Evolutionary conservation across 179 eudicot genomes (phyloP), one percentile per base, ranked within the genome.

Genomic region (Amaranthus tricolor): DNA sequence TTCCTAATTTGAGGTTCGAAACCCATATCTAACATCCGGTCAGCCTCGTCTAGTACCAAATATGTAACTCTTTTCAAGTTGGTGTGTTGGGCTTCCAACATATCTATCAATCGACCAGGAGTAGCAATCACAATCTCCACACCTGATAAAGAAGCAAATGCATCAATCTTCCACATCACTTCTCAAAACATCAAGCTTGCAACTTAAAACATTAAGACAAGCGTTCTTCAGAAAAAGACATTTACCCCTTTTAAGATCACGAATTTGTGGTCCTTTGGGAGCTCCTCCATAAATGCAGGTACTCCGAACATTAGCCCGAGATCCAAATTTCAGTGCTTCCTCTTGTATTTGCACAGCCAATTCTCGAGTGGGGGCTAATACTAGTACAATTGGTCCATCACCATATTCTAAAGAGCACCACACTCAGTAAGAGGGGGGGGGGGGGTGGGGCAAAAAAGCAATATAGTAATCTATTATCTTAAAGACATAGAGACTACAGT

Each of bases 201-300:
- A 54, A 50, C 70, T 47, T 58, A 68, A 40, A 62, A 71, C 47
- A 74, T 1, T 43, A 60, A 16, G 60, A 52, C 47, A 49, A 74
- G 9, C 47, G 49, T 11, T 81, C 77, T 82, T 85, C 82, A 84
- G 75, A 67, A 83, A 72, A 74, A 77, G 54, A 82, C 79, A 82
- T 82, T 85, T 82, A 93, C 98, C 97, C 89, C 91, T 87, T 88
- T 89, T 94, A 21, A 93, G 94, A 83, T 93, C 96, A 82, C 96
- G 95, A 77, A 91, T 94, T 86, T 93, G 98, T 71, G 98, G 94
- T 56, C 97, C 98, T 83, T 93, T 93, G 5, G 98, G 98, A 54
- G 91, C 98, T 84, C 98, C 96, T 68, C 98, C 98, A 82, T 93
- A 91, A 57, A 93, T 74, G 86, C 98, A 93, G 14, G 94, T 91